Conservation (phyloP, 2,329 filamentous ascomycete genomes). For the Microdochium nivale region DNA sequence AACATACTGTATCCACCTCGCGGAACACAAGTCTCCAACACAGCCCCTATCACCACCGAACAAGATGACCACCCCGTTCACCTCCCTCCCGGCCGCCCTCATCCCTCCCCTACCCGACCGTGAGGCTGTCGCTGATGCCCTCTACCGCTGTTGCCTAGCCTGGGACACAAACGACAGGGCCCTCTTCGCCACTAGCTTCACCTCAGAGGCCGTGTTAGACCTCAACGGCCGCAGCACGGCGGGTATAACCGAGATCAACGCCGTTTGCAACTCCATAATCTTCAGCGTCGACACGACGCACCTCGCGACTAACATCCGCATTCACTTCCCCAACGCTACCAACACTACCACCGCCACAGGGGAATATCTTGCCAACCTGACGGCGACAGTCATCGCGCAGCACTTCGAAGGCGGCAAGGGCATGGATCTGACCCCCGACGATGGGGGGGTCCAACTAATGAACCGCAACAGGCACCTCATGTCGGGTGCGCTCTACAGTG, state of each 20-base stretch:
- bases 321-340: constrained; percentile 4
- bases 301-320: constrained; percentile 3
- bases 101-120: constrained; percentile 12
- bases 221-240: constrained; percentile 11
- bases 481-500: background rate
- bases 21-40: background rate
- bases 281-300: constrained; percentile 15
- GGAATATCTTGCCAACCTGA: background rate
- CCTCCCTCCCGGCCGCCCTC: constrained; percentile 3
- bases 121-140: constrained; percentile 22
- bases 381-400: background rate
- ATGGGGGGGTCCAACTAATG: background rate
- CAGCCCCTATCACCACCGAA: background rate
- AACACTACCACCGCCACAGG: too few species aligned
- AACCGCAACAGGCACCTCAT: background rate
- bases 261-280: constrained; percentile 9
- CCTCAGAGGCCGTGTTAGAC: constrained; percentile 10
- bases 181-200: constrained; percentile 20
- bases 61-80: background rate
- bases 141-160: constrained; percentile 17
- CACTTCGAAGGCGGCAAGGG: background rate
- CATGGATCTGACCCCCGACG: background rate
- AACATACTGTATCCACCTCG: too few species aligned
- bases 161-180: constrained; percentile 17
- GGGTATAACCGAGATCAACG: constrained; percentile 12